Evolutionary conservation across 352 stramenopile species (phyloP).

Genomic region (Globisporangium mamillatum): DNA sequence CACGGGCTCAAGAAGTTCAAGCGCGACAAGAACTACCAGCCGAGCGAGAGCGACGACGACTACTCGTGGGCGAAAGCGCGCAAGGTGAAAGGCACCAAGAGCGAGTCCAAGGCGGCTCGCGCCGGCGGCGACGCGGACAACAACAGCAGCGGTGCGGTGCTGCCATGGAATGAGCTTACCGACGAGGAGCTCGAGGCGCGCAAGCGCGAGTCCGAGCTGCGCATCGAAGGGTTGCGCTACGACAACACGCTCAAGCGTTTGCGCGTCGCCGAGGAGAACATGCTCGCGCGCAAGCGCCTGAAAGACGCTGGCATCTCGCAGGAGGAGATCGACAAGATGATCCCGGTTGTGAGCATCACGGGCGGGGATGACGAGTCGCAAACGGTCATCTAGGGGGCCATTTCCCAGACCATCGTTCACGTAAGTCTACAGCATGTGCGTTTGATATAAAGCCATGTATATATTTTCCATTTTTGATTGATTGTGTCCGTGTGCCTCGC

Average conservation of each 20-base stretch:
- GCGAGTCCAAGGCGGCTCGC: not conserved
- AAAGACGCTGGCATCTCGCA: slow-evolving; percentile 31
- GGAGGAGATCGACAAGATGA: slow-evolving; percentile 21
- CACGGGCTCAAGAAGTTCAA: slow-evolving; percentile 35
- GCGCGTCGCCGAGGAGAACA: slow-evolving; percentile 19
- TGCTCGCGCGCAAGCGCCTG: slow-evolving; percentile 45
- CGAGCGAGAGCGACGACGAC: slow-evolving; percentile 19
- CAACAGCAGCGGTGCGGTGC: not conserved
- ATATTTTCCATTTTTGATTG: not conserved
- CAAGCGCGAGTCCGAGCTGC: slow-evolving; percentile 23
- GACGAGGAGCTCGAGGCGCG: slow-evolving; percentile 18
- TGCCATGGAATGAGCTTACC: slow-evolving; percentile 17
- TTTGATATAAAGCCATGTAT: not conserved
- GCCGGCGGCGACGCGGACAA: not conserved
- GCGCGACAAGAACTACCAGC: slow-evolving; percentile 17
- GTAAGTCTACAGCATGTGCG: not conserved
- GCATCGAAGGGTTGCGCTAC: slow-evolving; percentile 20
- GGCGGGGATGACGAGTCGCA: slow-evolving; percentile 1
- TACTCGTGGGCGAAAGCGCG: slow-evolving; percentile 19
- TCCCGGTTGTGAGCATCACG: slow-evolving; percentile 10
- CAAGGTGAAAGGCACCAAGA: slow-evolving; percentile 4
- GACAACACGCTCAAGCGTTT: slow-evolving; percentile 24
- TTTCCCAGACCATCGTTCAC: not conserved
- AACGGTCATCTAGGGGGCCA: slow-evolving; percentile 5
- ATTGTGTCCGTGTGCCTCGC: no score